Evolutionary conservation across 768 basidiomycete genomes (phyloP), one percentile per base, ranked within the genome.

Genomic region (Amanita fuliginea): DNA sequence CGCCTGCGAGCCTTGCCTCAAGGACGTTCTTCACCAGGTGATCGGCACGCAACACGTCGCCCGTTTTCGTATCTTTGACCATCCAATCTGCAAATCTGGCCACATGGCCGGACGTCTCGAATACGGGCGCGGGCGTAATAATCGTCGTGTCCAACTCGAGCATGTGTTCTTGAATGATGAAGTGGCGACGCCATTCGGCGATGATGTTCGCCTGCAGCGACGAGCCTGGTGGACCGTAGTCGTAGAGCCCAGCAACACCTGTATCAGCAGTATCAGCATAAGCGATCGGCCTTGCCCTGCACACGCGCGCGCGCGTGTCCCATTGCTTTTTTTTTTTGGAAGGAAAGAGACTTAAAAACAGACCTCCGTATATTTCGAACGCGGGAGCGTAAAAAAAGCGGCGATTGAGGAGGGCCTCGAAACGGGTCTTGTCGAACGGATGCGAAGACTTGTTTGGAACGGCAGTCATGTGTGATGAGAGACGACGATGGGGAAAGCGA

Each of bases 41-140:
- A 64, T 98, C 94, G 21, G 95, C 95, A 40, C 95, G 84, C 58
- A 96, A 81, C 42, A 98, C 94, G 59, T 98, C 93, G 40, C 93
- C 92, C n/a, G 87, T 94, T 71, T 89, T 82, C 21, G 72, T 71
- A 58, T 98, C 95, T 70, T 95, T 96, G 60, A 91, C 89, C 95
- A 97, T 98, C 95, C 94, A 99, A 62, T 99, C 96, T 4, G 95
- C 90, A 62, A 98, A 99, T 56, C 94, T 81, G 37, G 93, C 94
- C 53, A 98, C 95, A 68, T 98, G 96, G 24, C 96, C 94, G 30
- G 93, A 97, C 0, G 95, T 83, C 66, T 96, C 94, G 62, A 98
- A 94, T 8, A 98, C 94, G 10, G 92, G 72, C 2, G 88, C 78
- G 13, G 95, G 86, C 0, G 95, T 98, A 84, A 98, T 96, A 68